phyloP scores from a whole-genome alignment of 2,329 filamentous ascomycete species.

The Fusarium burgessii region DNA sequence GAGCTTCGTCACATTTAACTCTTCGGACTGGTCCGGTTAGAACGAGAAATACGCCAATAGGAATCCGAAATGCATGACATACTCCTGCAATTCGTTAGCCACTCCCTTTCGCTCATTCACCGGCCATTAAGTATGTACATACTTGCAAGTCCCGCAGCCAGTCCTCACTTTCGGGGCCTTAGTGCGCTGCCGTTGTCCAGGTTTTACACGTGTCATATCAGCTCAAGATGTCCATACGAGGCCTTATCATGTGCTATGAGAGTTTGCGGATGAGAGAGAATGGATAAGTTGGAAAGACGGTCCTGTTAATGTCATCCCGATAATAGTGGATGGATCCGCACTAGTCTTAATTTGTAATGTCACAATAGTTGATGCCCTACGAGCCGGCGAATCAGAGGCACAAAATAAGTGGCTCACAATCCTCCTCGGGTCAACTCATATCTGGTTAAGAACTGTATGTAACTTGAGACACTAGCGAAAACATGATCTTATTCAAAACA shows the following conservation, averaged over 20 bases:
- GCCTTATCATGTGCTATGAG: not conserved
- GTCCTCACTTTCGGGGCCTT: conserved; percentile 19
- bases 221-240: not conserved
- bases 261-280: not conserved
- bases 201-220: conserved; percentile 27
- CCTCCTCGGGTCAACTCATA: not conserved
- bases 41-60: rapidly evolving
- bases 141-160: conserved; percentile 33
- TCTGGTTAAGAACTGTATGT: no score
- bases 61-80: not conserved
- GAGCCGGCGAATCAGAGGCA: not conserved
- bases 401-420: not conserved
- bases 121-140: not conserved
- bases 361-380: conserved; percentile 3
- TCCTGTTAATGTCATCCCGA: not conserved
- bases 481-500: no score
- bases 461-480: no score
- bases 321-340: not conserved
- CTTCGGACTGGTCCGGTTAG: conserved; percentile 5
- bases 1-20: conserved; percentile 28
- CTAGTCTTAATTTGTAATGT: not conserved
- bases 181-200: conserved; percentile 12
- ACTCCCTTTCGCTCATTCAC: rapidly evolving
- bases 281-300: not conserved
- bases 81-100: conserved; percentile 13